Base-by-base conservation (phyloP, 108 stramenopile species). In the Cyclotella choctawhatcheeana region DNA sequence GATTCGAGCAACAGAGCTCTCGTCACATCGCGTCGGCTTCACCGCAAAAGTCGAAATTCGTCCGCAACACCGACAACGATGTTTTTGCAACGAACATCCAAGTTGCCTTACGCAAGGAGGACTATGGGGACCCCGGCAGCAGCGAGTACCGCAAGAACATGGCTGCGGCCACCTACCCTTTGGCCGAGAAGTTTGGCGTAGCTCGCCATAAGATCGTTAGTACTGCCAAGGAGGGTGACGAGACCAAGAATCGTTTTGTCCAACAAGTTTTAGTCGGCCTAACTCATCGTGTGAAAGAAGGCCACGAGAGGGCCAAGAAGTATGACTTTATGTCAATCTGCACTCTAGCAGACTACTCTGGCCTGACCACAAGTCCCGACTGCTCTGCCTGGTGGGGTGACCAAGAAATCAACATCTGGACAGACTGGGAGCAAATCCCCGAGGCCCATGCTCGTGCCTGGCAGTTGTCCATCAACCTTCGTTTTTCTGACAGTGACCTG, bases 151-250 rank as follows among this genome's bases (percentile, higher is more conserved):
- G 22, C 5, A 54, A 54, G 53, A 27, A 54, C 17, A 54, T 54
- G 53, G 26, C 24, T 4, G 7, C 27, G 53, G 53, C 53, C 8
- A 54, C 53, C 27, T 4, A 24, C 27, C 14, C 53, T 27, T 16
- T 54, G 53, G 5, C 22, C 27, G 53, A 54, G 17, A 54, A 54
- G 53, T 54, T 54, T 54, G 53, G 53, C 25, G 53, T 54, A 16
- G 53, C 53, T 8, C 4, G 25, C 14, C 53, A 54, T 26, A 54
- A 54, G 27, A 54, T 54, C 27, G 25, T 54, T 2, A 54, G 12
- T 16, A 4, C 14, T 8, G 27, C 12, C 5, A 16, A 54, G 53
- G 53, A 54, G 53, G 53, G 53, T 8, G 27, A 54, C 26, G 4
- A 29, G 26, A 16, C 53, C 6, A 54, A 25, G 27, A 3, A 54